Base-by-base conservation (phyloP, 148 eudicot genomes). In the Arctostaphylos glauca region DNA sequence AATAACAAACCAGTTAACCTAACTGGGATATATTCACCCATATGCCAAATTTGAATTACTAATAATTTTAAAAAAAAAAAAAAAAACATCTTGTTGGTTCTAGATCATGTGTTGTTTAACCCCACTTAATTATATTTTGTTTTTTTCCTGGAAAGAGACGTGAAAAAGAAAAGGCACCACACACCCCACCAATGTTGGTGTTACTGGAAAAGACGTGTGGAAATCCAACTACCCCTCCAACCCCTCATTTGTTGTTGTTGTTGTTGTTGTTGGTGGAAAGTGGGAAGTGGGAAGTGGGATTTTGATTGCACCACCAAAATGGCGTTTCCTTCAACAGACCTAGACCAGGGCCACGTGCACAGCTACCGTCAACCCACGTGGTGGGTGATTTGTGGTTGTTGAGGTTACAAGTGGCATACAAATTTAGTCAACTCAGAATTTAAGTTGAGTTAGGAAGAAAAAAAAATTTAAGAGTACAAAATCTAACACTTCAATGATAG, bases 231-330 rank as follows among this genome's bases (percentile, higher is more conserved):
- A 13, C 73, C 71, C 0, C 10, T 10, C 13, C 60, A 1, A 31
- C 0, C 25, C 25, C 68, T 21, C 68, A 62, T 62, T 62, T 60
- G 25, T 60, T 62, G 19, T 13, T 38, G 41, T 31, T 31, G 38
- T 31, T 31, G 38, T 31, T 31, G 38, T 31, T 31, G 38, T 31
- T 31, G 38, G 38, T 31, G 38, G 38, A 31, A 31, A 31, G 15
- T 67, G 73, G 16, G 43, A 38, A 38, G 46, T 68, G 43, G 18
- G 18, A 38, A 23, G 4, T 9, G 23, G 21, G 12, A 64, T 64
- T 64, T 64, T 64, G 12, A 64, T 64, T 64, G 73, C 73, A 68
- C 47, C 73, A 38, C n/a, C 9, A 38, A 68, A 67, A 68, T 68
- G 3, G 73, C n/a, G n/a, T 31, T 31, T 31, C 38, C 46, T 68